These are phyloP conservation scores for Ustilago loliicola DNA, from an alignment of 1,284 basidiomycete genomes.

Conservation along the genomic window DNA sequence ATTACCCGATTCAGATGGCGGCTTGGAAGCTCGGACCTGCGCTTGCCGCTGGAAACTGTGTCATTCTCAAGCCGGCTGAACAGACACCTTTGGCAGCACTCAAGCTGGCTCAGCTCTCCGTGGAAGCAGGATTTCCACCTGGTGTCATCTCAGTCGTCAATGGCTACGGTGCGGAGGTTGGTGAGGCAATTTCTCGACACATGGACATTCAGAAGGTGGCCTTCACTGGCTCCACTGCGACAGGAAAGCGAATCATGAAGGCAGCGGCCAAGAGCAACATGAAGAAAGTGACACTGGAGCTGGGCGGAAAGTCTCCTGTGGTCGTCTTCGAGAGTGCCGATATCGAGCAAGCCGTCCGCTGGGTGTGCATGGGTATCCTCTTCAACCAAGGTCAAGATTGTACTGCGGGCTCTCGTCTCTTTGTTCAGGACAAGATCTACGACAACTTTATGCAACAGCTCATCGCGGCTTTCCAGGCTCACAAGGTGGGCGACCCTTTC, in stretches of 20 bases:
- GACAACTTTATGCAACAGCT: slow-evolving; percentile 77
- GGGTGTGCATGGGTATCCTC: slow-evolving; percentile 84
- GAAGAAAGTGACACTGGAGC: slow-evolving; percentile 83
- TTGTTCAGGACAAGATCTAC: slow-evolving; percentile 78
- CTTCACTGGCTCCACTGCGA: slow-evolving; percentile 76
- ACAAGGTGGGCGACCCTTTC: slow-evolving; percentile 79
- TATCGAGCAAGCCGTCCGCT: slow-evolving; percentile 71
- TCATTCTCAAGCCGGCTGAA: slow-evolving; percentile 79
- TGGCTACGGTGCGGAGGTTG: slow-evolving; percentile 85
- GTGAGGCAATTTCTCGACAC: slow-evolving; percentile 76
- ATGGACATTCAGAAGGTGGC: slow-evolving; percentile 77
- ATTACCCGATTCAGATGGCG: slow-evolving; percentile 77
- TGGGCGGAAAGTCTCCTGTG: slow-evolving; percentile 86
- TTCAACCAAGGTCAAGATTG: slow-evolving; percentile 76
- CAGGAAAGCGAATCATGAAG: slow-evolving; percentile 82
- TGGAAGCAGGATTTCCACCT: slow-evolving; percentile 84
- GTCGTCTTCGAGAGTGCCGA: slow-evolving; percentile 78
- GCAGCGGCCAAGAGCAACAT: slow-evolving; percentile 85
- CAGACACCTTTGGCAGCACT: slow-evolving; percentile 77
- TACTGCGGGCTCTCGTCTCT: slow-evolving; percentile 80
- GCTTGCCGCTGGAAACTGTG: slow-evolving; percentile 71
- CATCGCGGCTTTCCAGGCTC: slow-evolving; percentile 73
- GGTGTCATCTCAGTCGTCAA: slow-evolving; percentile 81
- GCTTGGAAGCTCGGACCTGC: slow-evolving; percentile 75
- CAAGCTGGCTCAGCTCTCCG: slow-evolving; percentile 79